phyloP scores from a whole-genome alignment of 768 basidiomycete species.

The Dioszegia hungarica region DNA sequence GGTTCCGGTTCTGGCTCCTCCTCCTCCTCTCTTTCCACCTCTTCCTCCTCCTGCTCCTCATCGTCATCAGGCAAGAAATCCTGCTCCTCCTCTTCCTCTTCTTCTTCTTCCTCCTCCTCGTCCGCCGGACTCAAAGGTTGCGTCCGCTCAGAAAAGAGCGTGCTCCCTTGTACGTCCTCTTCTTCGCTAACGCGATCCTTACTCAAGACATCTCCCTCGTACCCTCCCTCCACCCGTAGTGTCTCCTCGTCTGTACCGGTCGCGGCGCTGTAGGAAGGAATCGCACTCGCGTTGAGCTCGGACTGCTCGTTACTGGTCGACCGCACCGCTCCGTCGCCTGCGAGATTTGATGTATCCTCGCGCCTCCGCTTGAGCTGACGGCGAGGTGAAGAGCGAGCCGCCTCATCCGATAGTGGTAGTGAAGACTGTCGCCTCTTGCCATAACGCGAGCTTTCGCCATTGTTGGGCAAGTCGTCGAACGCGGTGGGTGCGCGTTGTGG shows the following conservation, averaged over 20 bases:
- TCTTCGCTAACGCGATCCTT: neutral
- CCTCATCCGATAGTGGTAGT: neutral
- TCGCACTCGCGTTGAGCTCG: constrained; percentile 9
- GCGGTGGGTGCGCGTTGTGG: neutral
- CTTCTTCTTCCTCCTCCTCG: constrained; percentile 4
- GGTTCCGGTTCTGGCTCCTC: constrained; percentile 59
- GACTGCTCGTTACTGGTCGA: neutral
- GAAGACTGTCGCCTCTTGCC: neutral
- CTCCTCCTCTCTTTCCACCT: constrained; percentile 17
- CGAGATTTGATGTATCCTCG: constrained; percentile 12
- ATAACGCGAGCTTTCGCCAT: constrained; percentile 7
- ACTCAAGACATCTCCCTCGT: too few relatives aligned
- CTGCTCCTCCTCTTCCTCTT: constrained; percentile 8
- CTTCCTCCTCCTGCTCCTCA: constrained; percentile 31
- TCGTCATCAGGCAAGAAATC: constrained; percentile 42
- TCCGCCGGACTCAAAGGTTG: neutral
- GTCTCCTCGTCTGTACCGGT: neutral
- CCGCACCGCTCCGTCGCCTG: neutral
- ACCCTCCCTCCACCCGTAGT: too few relatives aligned
- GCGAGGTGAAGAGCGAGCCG: neutral
- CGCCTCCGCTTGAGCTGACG: constrained; percentile 7
- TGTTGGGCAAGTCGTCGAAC: neutral
- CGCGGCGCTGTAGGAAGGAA: neutral
- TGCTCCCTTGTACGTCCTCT: neutral
- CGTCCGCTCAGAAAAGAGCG: neutral